Evolutionary conservation across 495 filamentous ascomycete genomes (phyloP).

Genomic region (Neurospora africana): DNA sequence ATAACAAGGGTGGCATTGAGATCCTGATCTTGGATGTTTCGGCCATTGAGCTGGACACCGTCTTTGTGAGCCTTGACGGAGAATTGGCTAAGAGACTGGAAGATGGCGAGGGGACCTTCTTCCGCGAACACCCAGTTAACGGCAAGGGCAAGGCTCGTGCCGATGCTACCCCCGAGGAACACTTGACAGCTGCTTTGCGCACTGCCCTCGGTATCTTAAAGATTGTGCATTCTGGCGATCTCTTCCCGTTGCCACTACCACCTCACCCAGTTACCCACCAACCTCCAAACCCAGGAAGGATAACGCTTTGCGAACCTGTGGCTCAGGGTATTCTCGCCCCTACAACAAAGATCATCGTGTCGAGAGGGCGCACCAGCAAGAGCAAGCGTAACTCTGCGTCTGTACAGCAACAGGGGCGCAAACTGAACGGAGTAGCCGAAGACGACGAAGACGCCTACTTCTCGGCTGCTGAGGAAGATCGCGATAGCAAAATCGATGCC

Average conservation of each 20-base stretch:
- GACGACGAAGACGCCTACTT: constrained; percentile 73
- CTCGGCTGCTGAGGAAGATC: constrained; percentile 67
- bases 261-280: constrained; percentile 86
- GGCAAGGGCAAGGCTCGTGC: constrained; percentile 18
- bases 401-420: constrained; percentile 25
- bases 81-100: constrained; percentile 52
- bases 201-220: constrained; percentile 58
- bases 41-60: constrained; percentile 66
- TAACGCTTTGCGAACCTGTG: constrained; percentile 66
- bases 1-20: constrained; percentile 56
- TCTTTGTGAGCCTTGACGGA: constrained; percentile 76
- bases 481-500: constrained; percentile 33
- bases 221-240: constrained; percentile 73
- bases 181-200: constrained; percentile 66
- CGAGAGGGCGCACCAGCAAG: constrained; percentile 41
- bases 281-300: constrained; percentile 68
- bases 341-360: constrained; percentile 57
- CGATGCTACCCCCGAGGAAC: constrained; percentile 45
- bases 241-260: constrained; percentile 71
- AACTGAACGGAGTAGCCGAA: constrained; percentile 51
- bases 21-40: constrained; percentile 72
- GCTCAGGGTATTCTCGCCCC: constrained; percentile 72
- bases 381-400: constrained; percentile 25
- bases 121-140: constrained; percentile 33
- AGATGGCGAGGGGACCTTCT: constrained; percentile 47